Percentiles rank a stretch among this genome's conserved stretches.
Evolutionary conservation across 352 stramenopile species (phyloP).

Genomic region (Phytophthora nicotianae): DNA sequence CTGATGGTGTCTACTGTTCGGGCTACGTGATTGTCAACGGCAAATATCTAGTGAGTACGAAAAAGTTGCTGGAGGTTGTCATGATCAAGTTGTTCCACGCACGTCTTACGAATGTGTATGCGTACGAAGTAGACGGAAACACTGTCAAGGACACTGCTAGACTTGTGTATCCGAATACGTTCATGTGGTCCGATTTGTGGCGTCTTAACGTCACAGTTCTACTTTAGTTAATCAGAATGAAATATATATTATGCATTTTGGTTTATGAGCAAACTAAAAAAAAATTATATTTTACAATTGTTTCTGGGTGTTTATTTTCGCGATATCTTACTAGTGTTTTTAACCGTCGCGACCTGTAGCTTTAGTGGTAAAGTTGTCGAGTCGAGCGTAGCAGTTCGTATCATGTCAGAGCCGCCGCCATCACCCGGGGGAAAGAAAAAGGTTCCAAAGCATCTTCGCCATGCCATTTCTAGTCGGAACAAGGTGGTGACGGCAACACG

Average conservation of each 20-base stretch:
- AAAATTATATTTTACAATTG: no score
- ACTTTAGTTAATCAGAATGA: not conserved
- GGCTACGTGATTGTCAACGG: slow-evolving; percentile 46
- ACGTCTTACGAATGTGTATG: slow-evolving; percentile 25
- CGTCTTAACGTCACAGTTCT: slow-evolving; percentile 34
- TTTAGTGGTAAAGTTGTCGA: slow-evolving; percentile 13
- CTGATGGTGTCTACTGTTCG: slow-evolving; percentile 41
- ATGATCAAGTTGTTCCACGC: slow-evolving; percentile 39
- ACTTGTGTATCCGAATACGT: slow-evolving; percentile 34
- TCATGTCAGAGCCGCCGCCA: slow-evolving; percentile 22
- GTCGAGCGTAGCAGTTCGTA: slow-evolving; percentile 5
- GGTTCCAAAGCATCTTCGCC: slow-evolving; percentile 44
- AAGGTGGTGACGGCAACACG: slow-evolving; percentile 13
- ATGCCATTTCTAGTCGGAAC: slow-evolving; percentile 35
- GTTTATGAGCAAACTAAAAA: no score
- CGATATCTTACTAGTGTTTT: not conserved
- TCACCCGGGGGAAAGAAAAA: slow-evolving; percentile 23
- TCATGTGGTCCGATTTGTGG: slow-evolving; percentile 36
- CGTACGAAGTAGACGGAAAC: slow-evolving; percentile 41
- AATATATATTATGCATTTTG: not conserved
- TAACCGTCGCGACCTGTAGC: slow-evolving; percentile 14
- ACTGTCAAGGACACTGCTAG: slow-evolving; percentile 39
- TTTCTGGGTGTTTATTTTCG: no score
- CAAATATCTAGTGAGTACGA: slow-evolving; percentile 40
- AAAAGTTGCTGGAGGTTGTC: slow-evolving; percentile 32